Evolutionary conservation across 2,329 filamentous ascomycete genomes (phyloP), one percentile per base, ranked within the genome.

Genomic region (Aschersonia sp.): DNA sequence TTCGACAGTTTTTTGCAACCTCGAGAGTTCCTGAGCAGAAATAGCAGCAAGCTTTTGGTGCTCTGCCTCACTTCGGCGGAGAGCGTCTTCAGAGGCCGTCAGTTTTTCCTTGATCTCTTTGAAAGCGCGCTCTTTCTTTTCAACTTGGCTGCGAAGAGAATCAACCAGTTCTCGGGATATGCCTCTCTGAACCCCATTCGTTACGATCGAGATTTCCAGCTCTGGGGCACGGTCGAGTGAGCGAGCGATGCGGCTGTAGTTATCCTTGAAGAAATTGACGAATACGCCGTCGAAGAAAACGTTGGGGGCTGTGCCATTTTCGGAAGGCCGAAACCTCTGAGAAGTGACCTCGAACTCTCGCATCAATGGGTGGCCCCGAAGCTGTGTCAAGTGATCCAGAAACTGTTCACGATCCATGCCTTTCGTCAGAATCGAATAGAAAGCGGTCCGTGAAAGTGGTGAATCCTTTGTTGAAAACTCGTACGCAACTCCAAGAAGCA

Each of bases 381-480:
- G 69, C 52, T 82, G 83, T 30, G 76, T 79, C 40, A 98, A 73
- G 52, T 82, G 82, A 62, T 94, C 85, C 48, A 94, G 78, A 59
- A 95, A 98, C 57, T 83, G 82, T 56, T 95, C 88, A 54, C 89
- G 81, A 40, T 88, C 87, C 56, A 97, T 75, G 49, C 83, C 79
- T 43, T 83, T 79, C 31, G 78, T 72, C 37, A 98, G 70, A 31
- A 96, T 76, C 30, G 84, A 79, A 57, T 94, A 85, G 43, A 98
- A 68, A 8, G 84, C 89, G 30, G 80, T 73, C 51, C 92, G 77
- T 5, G 90, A 78, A 46, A 98, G 83, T 0, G 92, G 87, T 0
- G 90, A 97, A 64, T 98, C 92, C 60, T 94, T 95, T 0, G 90
- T 96, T 8, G 90, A 97, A 59, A 97, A 98, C 58, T 98, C 92